phyloP scores from a whole-genome alignment of 768 basidiomycete genomes.

The Panellus pusillus region DNA sequence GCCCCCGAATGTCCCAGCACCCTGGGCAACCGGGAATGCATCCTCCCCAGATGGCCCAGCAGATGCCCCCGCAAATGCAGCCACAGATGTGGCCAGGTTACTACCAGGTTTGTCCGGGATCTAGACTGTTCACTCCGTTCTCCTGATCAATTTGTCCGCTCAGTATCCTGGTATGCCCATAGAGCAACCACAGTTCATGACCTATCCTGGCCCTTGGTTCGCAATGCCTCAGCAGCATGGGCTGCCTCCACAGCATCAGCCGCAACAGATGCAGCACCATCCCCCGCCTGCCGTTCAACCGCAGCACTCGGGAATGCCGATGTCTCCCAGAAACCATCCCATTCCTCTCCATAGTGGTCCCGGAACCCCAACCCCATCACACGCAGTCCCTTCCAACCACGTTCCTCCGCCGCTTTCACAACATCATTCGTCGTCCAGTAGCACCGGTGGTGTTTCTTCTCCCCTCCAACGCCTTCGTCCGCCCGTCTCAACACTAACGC shows the following conservation, averaged over 20 bases:
- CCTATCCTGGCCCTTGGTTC: constrained; percentile 41
- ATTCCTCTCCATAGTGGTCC: constrained; percentile 45
- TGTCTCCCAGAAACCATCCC: constrained; percentile 67
- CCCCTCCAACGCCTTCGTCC: constrained; percentile 70
- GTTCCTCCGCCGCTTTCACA: constrained; percentile 46
- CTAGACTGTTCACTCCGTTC: constrained; percentile 1
- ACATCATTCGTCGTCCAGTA: constrained; percentile 45
- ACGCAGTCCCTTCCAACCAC: constrained; percentile 47
- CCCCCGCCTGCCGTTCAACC: constrained; percentile 49
- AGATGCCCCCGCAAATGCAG: constrained; percentile 32
- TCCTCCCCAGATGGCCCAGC: constrained; percentile 38
- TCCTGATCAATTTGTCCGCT: constrained; percentile 8
- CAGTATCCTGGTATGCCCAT: constrained; percentile 42
- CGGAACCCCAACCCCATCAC: constrained; percentile 67
- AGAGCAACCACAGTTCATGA: constrained; percentile 49
- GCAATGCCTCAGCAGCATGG: constrained; percentile 31
- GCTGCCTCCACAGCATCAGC: constrained; percentile 40
- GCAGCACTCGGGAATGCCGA: constrained; percentile 49
- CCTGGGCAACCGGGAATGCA: constrained; percentile 55
- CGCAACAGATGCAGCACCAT: constrained; percentile 49
- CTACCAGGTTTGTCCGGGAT: constrained; percentile 57
- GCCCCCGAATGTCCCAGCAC: constrained; percentile 63
- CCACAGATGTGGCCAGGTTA: constrained; percentile 42
- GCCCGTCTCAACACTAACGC: constrained; percentile 63
- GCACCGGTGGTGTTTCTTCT: constrained; percentile 52